Conservation (phyloP, 371 early-diverging fungal species). For the Mucor mucedo region DNA sequence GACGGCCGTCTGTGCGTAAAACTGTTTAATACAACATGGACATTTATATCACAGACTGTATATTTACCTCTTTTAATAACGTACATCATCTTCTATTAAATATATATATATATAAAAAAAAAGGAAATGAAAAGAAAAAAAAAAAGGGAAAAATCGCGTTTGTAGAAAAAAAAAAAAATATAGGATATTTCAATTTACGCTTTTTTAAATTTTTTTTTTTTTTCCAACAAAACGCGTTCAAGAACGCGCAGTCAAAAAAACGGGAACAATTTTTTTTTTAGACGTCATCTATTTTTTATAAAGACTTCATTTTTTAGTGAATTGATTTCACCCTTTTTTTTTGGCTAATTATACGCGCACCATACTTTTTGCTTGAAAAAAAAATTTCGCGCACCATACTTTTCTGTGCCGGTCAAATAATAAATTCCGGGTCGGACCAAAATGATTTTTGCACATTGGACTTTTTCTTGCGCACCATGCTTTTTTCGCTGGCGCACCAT, state of each 20-base stretch:
- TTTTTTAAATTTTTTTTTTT: slow-evolving; percentile 6
- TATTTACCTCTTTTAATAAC: slow-evolving; percentile 70
- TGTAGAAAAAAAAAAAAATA: background rate
- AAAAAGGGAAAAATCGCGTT: slow-evolving; percentile 1
- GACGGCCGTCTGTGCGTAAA: slow-evolving; percentile 64
- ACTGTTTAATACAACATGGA: background rate
- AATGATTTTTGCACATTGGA: too few species aligned
- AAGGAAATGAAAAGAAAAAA: background rate
- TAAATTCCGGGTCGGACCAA: too few species aligned
- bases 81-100: slow-evolving; percentile 53
- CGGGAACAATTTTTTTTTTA: slow-evolving; percentile 4
- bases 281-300: too few species aligned
- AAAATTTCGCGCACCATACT: too few species aligned
- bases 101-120: background rate
- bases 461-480: too few species aligned
- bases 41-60: too few species aligned
- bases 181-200: background rate
- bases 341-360: too few species aligned
- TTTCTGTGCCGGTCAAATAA: too few species aligned
- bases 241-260: background rate
- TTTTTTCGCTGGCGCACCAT: too few species aligned
- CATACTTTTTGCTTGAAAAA: too few species aligned
- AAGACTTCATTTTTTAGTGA: too few species aligned
- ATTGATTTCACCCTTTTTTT: too few species aligned
- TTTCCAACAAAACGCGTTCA: background rate